Base-by-base conservation (phyloP, 2,329 filamentous ascomycete genomes). In the Xylaria sp. region DNA sequence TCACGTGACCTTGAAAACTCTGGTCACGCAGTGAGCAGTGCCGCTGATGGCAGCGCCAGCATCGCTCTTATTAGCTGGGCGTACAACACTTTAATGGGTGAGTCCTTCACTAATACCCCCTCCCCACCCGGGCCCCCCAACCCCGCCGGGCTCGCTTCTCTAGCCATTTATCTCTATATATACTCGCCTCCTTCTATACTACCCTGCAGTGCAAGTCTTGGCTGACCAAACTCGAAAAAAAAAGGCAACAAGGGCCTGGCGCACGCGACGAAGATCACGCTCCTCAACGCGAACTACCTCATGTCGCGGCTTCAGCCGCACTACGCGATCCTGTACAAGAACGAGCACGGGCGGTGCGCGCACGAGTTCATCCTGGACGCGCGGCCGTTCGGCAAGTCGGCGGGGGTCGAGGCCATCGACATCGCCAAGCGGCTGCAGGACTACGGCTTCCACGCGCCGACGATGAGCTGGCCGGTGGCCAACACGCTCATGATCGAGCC, bases 401-500 rank as follows among this genome's bases (percentile, higher is more conserved):
- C 89, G 6, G 91, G 91, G 21, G 78, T 97, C 64, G 92, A 97
- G 75, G 93, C 89, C 24, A 94, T 96, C 64, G 93, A 97, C 69
- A 89, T 97, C 61, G 93, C 93, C 68, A 97, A 97, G 81, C 90
- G 93, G 59, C 85, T 97, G 18, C 92, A 97, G 74, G 93, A 97
- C 71, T 97, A 96, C 71, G 93, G 93, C 39, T 97, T 97, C 84
- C 93, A 97, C 74, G 90, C 92, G 1, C 93, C 93, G 0, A 97
- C 93, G 48, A 97, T 97, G 93, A 92, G 87, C 71, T 97, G 91
- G 90, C 93, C 93, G 1, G 92, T 97, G 2, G 84, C 91, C 48
- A 95, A 95, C 75, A 97, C 93, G 1, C 84, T 97, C 41, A 97
- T 97, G 93, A 96, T 97, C 62, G 93, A 97, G 78, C 93, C 93